Percentiles rank a stretch among this genome's conserved stretches.
Evolutionary conservation across 192 early-diverging fungal species (phyloP).

Genomic region (Gonapodya prolifera): DNA sequence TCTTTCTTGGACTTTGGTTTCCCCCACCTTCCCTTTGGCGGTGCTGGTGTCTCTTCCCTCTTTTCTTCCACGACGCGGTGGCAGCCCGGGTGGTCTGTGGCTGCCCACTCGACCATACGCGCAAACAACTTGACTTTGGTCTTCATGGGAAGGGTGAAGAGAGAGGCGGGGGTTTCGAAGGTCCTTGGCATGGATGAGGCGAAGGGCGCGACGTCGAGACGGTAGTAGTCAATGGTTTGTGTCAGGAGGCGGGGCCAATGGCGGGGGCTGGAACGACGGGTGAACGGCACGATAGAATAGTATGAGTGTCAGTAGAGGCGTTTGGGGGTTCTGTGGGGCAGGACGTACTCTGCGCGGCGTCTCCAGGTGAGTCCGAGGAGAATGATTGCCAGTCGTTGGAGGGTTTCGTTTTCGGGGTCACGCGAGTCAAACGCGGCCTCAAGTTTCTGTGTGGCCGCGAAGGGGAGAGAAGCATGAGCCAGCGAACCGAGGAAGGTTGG

Average conservation of each 20-base stretch:
- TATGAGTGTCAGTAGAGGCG: neutral
- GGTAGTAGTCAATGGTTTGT: neutral
- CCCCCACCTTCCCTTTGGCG: no score
- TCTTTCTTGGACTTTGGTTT: no score
- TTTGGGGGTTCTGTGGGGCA: neutral
- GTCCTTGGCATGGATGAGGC: neutral
- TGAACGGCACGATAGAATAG: neutral
- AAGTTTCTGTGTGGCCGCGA: neutral
- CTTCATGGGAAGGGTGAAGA: neutral
- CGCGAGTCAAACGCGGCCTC: neutral
- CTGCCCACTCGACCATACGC: neutral
- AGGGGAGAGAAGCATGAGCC: no score
- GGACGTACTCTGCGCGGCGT: neutral
- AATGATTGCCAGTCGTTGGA: neutral
- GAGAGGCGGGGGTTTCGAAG: neutral
- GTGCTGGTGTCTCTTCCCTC: neutral
- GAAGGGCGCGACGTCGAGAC: neutral
- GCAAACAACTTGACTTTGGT: neutral
- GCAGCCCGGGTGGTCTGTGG: neutral
- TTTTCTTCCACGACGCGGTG: neutral
- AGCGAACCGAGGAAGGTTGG: neutral
- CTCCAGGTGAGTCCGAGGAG: neutral
- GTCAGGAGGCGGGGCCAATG: neutral
- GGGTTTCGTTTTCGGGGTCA: neutral
- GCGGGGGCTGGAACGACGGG: neutral